Base-by-base conservation (phyloP, 73 alveolate species). In the Diophrys sp. region DNA sequence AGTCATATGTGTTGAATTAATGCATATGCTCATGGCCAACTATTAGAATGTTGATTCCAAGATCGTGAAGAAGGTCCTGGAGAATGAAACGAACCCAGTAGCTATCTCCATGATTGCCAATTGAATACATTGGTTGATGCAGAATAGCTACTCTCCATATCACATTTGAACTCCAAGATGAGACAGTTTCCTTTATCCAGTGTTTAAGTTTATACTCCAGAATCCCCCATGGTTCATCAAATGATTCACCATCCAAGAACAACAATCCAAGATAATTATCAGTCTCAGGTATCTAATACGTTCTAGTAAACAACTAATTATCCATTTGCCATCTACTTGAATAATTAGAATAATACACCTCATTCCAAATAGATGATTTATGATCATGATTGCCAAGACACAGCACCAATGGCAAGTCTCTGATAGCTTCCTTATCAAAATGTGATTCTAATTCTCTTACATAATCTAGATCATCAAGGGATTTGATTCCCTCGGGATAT, bases 131-230 rank as follows among this genome's bases (percentile, higher is more conserved):
- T 53, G 81, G 70, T 28, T 53, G 72, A 26, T 74, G 81, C 32
- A 53, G 8, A 14, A 54, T 72, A 53, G 34, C 5, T 2, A 56
- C 81, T 26, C 11, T 2, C 81, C 81, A 74, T 0, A 30, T 72
- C 25, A 44, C 56, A 26, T 54, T 26, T 18, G 71, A 56, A 29
- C 56, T 25, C 25, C 14, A 44, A 11, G 23, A 11, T 0, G 1
- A n/a, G 44, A 74, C 56, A 27, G n/a, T 32, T 1, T 33, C 71
- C 1, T 74, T 56, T 56, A 74, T 53, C 81, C 81, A 74, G 14
- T 1, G 23, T 29, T 53, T 28, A 8, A 53, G 23, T 8, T 14
- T 8, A 53, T 53, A 23, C 24, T 14, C 23, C 23, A 8, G 23
- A 14, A 14, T 23, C 8, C 23, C 24, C 67, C 8, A 14, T n/a